Base-by-base conservation (phyloP, 306 rosid species). In the Vigna radiata region DNA sequence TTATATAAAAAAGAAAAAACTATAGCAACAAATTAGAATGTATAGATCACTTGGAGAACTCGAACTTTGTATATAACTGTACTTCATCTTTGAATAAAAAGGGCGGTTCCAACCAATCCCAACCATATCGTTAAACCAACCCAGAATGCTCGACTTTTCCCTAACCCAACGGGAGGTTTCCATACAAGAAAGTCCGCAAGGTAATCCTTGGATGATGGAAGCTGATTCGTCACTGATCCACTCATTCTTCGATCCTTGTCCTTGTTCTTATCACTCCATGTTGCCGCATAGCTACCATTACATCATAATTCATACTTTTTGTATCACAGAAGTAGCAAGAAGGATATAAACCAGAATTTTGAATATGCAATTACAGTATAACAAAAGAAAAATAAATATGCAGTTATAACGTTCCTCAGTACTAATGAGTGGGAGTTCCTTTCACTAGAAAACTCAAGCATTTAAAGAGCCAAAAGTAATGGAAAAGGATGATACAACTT, bases 251-350 rank as follows among this genome's bases (percentile, higher is more conserved):
- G 70, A 55, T 82, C 93, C 83, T 78, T 86, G 89, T 89, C 89
- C 85, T 91, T 95, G 91, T 90, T 10, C 69, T 95, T 95, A 77
- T 92, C 97, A 21, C 84, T 89, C 98, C 98, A 95, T 58, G 97
- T 83, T 83, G 81, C 95, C 2, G 98, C 97, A 68, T 92, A 95
- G 78, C 98, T 92, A 85, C 80, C 84, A 37, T 66, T 17, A 27
- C 75, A 76, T 47, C 68, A 37, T 62, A 66, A 23, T 54, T 59
- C 18, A 77, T 43, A 58, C 25, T 41, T 61, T 4, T 56, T 52
- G 21, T 49, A 73, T 33, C 56, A 66, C 15, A 49, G 27, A 73
- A 18, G 65, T 31, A 50, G 15, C 62, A 73, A 3, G 13, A 55
- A 56, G n/a, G 13, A 13, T 37, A 79, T 10, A 31, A 48, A 59